phyloP scores from a whole-genome alignment of 306 rosid genomes.

The Cucurbita moschata region DNA sequence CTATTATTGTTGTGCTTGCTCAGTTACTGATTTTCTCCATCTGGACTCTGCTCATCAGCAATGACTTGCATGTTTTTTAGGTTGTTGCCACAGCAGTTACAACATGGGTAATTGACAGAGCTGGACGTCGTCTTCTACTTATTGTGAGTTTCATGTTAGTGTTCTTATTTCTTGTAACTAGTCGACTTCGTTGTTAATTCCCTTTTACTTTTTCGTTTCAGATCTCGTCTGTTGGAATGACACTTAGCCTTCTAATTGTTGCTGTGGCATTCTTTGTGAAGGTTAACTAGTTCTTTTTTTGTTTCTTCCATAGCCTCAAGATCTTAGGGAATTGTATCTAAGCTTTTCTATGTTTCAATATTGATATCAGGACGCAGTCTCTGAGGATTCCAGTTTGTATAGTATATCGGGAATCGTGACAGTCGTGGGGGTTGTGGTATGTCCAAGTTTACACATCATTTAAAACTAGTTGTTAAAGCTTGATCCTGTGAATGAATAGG shows the following conservation, averaged over 20 bases:
- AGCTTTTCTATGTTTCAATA: not conserved
- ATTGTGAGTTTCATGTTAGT: slow-evolving; percentile 37
- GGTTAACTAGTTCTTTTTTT: slow-evolving; percentile 24
- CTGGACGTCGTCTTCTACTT: slow-evolving; percentile 79
- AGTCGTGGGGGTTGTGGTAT: slow-evolving; percentile 80
- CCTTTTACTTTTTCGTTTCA: slow-evolving; percentile 24
- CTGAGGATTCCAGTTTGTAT: slow-evolving; percentile 33
- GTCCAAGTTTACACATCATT: slow-evolving; percentile 11
- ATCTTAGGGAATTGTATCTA: not conserved
- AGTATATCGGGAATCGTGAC: slow-evolving; percentile 37
- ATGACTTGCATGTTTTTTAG: slow-evolving; percentile 26
- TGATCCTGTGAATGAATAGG: slow-evolving; percentile 8
- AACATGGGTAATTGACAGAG: slow-evolving; percentile 71
- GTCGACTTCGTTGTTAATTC: not conserved
- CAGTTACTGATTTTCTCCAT: slow-evolving; percentile 5
- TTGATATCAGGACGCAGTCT: slow-evolving; percentile 29
- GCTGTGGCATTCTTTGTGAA: slow-evolving; percentile 54
- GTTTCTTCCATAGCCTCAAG: not conserved
- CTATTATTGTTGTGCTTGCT: slow-evolving; percentile 1
- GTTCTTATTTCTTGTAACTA: slow-evolving; percentile 4
- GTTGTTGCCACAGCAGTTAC: slow-evolving; percentile 70
- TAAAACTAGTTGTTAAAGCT: not conserved
- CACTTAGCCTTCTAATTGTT: slow-evolving; percentile 59
- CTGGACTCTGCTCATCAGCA: slow-evolving; percentile 15
- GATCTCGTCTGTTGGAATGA: slow-evolving; percentile 75